Evolutionary conservation across 2,329 filamentous ascomycete species (phyloP), one percentile per base, ranked within the genome.

Genomic region (Phoma herbarum): DNA sequence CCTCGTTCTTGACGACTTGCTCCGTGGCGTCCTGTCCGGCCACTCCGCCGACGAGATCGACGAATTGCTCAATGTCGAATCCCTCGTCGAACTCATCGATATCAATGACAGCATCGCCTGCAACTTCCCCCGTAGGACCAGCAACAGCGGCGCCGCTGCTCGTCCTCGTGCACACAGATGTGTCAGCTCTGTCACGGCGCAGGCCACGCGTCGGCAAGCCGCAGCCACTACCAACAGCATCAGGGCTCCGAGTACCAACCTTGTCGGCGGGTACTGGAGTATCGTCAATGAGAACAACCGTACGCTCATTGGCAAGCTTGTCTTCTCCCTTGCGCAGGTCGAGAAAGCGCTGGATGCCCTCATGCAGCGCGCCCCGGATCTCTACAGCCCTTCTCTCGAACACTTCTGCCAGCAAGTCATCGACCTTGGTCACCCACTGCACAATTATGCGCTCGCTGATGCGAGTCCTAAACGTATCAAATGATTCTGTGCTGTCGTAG

Each of bases 361-460:
- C 55, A 7, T 65, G 52, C 14, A 74, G 22, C 14, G 59, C 52
- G 14, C 35, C 43, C 7, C 60, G 28, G 22, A 57, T 52, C 42
- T 65, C 59, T 3, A 59, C 59, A 29, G 51, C 53, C 2, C 63
- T 9, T 4, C 49, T 50, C 14, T 59, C 63, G 37, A 58, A 65
- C 4, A 52, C 29, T 8, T 25, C 8, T 14, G 59, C 25, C 14
- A 74, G 35, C 25, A 64, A 26, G 0, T 25, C 47, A 9, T 71
- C 68, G n/a, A 72, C 14, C 3, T 25, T 61, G 1, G 46, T 9
- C 1, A 58, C 63, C 70, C 71, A 72, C 5, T 26, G 12, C 39
- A 33, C 61, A 16, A 71, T 39, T 25, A 22, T 56, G 9, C 29
- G 44, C 8, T 64, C 60, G 1, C 39, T 14, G 1, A 63, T 23